Conservation (phyloP, 768 basidiomycete species). For the Macrolepiota albuminosa region DNA sequence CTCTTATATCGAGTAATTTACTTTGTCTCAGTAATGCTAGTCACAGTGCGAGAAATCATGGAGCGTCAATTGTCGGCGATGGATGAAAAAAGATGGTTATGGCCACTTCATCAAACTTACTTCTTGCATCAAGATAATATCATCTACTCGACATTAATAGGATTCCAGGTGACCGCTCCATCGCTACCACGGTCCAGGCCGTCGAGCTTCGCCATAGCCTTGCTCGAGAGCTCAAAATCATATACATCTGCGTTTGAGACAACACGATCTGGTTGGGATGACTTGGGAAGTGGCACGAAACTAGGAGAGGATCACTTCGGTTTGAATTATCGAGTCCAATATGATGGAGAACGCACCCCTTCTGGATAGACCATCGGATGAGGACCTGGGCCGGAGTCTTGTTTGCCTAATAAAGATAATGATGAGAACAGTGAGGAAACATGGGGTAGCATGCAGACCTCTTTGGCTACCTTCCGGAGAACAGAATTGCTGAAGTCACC, state of each 20-base stretch:
- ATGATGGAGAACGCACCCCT: constrained; percentile 44
- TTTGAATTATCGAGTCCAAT: neutral
- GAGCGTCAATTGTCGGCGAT: no score
- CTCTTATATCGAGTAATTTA: neutral
- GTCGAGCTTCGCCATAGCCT: constrained; percentile 65
- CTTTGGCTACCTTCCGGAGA: constrained; percentile 49
- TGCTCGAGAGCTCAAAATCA: constrained; percentile 61
- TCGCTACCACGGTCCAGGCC: constrained; percentile 63
- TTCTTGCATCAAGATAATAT: neutral
- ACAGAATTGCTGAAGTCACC: constrained; percentile 50
- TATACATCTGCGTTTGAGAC: constrained; percentile 68
- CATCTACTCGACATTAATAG: constrained; percentile 48
- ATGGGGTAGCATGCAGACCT: constrained; percentile 35
- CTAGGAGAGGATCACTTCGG: constrained; percentile 30
- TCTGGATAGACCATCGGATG: constrained; percentile 86
- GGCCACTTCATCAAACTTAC: neutral
- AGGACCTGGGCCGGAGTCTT: constrained; percentile 73
- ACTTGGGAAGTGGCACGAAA: constrained; percentile 82
- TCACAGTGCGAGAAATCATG: neutral
- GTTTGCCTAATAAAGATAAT: constrained; percentile 33
- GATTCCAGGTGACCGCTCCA: constrained; percentile 83
- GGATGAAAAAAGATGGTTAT: neutral
- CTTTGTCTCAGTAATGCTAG: neutral
- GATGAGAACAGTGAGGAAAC: neutral
- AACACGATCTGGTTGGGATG: constrained; percentile 62